Evolutionary conservation across 108 stramenopile species (phyloP), one percentile per base, ranked within the genome.

Genomic region (Nannochloropsis salina): DNA sequence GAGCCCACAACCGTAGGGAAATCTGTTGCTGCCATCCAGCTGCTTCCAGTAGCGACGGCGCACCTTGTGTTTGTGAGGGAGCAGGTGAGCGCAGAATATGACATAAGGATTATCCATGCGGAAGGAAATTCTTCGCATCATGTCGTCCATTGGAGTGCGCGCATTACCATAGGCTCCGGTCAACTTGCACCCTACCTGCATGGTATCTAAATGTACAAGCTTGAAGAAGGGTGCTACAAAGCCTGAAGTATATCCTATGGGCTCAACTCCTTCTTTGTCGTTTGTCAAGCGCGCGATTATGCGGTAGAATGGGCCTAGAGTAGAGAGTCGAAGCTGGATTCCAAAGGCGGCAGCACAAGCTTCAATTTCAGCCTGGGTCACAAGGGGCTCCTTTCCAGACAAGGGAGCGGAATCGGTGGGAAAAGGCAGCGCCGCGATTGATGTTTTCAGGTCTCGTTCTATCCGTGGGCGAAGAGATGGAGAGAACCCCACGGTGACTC

Each of bases 201-300:
- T 74, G 61, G 61, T 74, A n/a, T 74, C 61, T n/a, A 74, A 74
- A 74, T 74, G 61, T n/a, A 74, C 61, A n/a, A 74, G 61, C 4
- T 74, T 74, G 61, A 74, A 74, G 4, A 74, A 6, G 61, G 61
- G 61, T 15, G 61, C 61, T 1, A 74, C 61, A 74, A 74, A 74
- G 61, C 61, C 61, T 3, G 61, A 74, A 74, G 61, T 74, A n/a
- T 74, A 74, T n/a, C 20, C 61, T n/a, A 74, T 74, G 61, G 61
- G 61, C 8, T 74, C 61, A 74, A 15, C n/a, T 15, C 61, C 61
- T n/a, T 74, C 61, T 4, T 15, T 6, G n/a, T 74, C 61, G 8
- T 6, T n/a, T 74, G n/a, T 74, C n/a, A 74, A 3, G 20, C 61
- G 61, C 20, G 61, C 61, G n/a, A 74, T 74, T 15, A 74, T 74